Base-by-base conservation (phyloP, 306 rosid genomes). In the Glycine latifolia region DNA sequence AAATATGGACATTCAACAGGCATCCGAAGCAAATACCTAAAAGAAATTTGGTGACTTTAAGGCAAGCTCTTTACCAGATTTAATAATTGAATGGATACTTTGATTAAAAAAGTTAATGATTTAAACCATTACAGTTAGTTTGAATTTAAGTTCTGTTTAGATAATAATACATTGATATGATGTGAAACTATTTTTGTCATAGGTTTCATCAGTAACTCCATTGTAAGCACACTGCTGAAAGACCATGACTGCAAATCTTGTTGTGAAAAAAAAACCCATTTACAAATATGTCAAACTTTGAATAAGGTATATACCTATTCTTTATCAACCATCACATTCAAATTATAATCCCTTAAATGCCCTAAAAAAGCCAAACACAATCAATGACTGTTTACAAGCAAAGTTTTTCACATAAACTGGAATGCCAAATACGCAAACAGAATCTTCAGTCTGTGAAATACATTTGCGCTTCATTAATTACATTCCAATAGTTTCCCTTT, bases 1-100 rank as follows among this genome's bases (percentile, higher is more conserved):
- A 79, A 14, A 48, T 55, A 44, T 14, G 67, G 47, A 26, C 17
- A 79, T 46, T 37, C 60, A 31, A 63, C 71, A 79, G 47, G 50
- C 1, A 68, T 14, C 13, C n/a, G 15, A 17, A 79, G 35, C 56
- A 54, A 67, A 54, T 43, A 8, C 65, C 71, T 35, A 66, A 53
- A 66, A 35, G 67, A 52, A 67, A 53, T 31, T 49, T 5, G 8
- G 73, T 50, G 2, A 43, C 47, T 43, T 41, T 43, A 43, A 43
- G 2, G 37, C 44, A 66, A 73, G 33, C 13, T 43, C 55, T 50
- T 50, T 50, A 13, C 55, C 15, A 26, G 1, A 26, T 26, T 26
- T 26, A 26, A 26, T 26, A 49, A 49, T 49, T 10, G 54, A 49
- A 49, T 3, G 5, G 54, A 35, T 37, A 41, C 14, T 39, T 43